Evolutionary conservation across 1,284 basidiomycete genomes (phyloP).

Genomic region (Ganoderma lingzhi): DNA sequence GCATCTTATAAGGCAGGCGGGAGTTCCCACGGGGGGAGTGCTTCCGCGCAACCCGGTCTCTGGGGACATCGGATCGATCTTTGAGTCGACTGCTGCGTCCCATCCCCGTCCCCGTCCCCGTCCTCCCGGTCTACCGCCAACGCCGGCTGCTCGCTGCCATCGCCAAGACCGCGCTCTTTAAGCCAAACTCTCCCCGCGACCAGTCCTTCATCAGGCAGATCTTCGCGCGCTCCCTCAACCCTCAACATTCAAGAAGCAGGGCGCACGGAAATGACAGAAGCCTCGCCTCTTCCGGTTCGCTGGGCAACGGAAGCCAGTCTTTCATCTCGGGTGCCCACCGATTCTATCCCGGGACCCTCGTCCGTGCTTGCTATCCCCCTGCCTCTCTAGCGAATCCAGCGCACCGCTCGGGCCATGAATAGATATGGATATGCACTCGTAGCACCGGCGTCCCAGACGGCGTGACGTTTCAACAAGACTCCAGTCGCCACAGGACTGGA

Average conservation of each 20-base stretch:
- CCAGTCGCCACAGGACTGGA: neutral
- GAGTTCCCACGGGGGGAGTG: constrained; percentile 33
- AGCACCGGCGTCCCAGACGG: neutral
- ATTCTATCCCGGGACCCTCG: neutral
- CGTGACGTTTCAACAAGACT: constrained; percentile 2
- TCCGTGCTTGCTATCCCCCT: neutral
- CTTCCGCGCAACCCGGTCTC: constrained; percentile 6
- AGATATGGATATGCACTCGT: neutral
- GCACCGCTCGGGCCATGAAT: neutral
- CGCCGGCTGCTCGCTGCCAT: constrained; percentile 3
- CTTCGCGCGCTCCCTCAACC: constrained; percentile 7
- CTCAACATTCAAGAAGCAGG: neutral
- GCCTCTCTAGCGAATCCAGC: neutral
- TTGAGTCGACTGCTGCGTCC: neutral
- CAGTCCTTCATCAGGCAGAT: constrained; percentile 10
- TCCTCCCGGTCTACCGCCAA: neutral
- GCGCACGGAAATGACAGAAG: constrained; percentile 4
- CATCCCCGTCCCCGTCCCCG: neutral
- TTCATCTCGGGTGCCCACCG: neutral
- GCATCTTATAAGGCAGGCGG: constrained; percentile 23
- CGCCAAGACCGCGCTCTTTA: neutral
- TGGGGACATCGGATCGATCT: constrained; percentile 1
- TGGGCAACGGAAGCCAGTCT: constrained; percentile 6
- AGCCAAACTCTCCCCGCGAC: neutral
- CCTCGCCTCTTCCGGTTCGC: neutral